Evolutionary conservation across 306 rosid species (phyloP).

Genomic region (Quercus engelmannii): DNA sequence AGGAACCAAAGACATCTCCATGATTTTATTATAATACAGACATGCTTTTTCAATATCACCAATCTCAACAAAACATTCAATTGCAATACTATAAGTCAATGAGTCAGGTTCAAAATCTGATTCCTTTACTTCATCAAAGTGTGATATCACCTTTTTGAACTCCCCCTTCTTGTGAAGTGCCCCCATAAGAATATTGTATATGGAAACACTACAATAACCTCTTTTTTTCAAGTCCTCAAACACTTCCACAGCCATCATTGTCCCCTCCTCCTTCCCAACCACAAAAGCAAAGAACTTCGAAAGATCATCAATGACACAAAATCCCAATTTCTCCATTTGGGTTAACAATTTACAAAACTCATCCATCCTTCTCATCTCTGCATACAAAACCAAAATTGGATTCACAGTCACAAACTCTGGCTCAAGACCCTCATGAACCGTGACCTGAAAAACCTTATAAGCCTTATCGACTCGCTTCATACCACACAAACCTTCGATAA

Average conservation of each 20-base stretch:
- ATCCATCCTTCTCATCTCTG: conserved; percentile 41
- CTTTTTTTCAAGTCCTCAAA: conserved; percentile 48
- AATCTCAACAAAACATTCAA: too few relatives aligned
- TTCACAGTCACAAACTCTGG: conserved; percentile 51
- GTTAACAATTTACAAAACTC: conserved; percentile 51
- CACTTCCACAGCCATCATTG: conserved; percentile 38
- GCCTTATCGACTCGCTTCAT: conserved; percentile 63
- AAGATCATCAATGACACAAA: conserved; percentile 48
- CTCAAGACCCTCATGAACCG: conserved; percentile 54
- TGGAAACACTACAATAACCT: conserved; percentile 42
- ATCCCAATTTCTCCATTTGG: conserved; percentile 57
- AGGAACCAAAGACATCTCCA: too few relatives aligned
- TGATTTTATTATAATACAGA: too few relatives aligned
- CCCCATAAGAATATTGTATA: conserved; percentile 58
- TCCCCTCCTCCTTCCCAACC: conserved; percentile 47
- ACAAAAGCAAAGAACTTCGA: conserved; percentile 46
- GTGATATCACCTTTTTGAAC: conserved; percentile 47
- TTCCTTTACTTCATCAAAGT: conserved; percentile 54
- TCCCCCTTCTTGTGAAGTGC: conserved; percentile 54
- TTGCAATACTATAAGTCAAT: background rate
- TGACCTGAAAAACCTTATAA: conserved; percentile 56
- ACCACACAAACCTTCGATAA: conserved; percentile 72
- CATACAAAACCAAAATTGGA: conserved; percentile 56
- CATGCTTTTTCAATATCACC: too few relatives aligned
- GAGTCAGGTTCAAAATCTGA: conserved; percentile 46